Evolutionary conservation across 164 flowering plant species (phyloP), one percentile per base, ranked within the genome.

Genomic region (Kingdonia uniflora): DNA sequence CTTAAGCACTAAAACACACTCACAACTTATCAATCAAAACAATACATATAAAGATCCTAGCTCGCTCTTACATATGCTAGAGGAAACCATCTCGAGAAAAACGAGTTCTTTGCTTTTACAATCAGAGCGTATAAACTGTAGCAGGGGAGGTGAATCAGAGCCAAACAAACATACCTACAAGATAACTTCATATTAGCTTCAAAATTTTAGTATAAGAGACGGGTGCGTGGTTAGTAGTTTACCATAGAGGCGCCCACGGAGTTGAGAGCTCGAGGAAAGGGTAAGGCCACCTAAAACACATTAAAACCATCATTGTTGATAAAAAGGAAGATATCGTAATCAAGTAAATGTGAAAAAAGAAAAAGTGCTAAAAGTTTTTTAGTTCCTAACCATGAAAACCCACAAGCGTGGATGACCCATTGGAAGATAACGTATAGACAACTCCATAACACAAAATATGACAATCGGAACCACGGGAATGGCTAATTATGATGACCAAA

Each of bases 191-290:
- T 47, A 6, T 47, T 12, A 47, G 25, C 35, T 21, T 14, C 14
- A 10, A 20, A 52, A 46, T 23, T 21, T 37, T 16, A 6, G 13
- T 2, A 29, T 49, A 11, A 59, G 26, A 11, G 39, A 5, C 19
- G 5, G 25, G n/a, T 19, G 13, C 16, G 54, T 6, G 0, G 6
- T 20, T 58, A 49, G 5, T 20, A 24, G 49, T 21, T 33, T 77
- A 87, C 96, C 96, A 87, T 19, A 79, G 17, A 45, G 96, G 94
- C 12, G 94, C 90, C 85, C 81, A 82, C 20, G 81, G 70, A 1
- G 70, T 73, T 15, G 74, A 52, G 15, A 86, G 88, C 60, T 77
- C 81, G 0, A 86, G 83, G 65, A 86, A 86, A 40, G 95, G 92
- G 66, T 88, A 88, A 43, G 97, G 97, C 96, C 96, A 88, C 96